Conservation (phyloP, 2,329 filamentous ascomycete species). For the Orbilia javanica region DNA sequence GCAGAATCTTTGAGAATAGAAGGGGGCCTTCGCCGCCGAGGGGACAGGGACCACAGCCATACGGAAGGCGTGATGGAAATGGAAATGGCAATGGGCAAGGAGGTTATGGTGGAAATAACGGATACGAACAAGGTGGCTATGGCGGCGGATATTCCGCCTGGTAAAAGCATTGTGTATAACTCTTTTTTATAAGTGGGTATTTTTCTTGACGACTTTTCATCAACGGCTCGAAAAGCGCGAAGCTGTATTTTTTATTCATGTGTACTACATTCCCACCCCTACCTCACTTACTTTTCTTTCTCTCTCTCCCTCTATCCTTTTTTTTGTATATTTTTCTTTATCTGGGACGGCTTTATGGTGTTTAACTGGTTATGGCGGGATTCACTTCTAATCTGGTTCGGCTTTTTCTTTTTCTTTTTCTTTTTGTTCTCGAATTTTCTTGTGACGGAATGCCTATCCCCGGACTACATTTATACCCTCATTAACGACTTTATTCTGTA, state of each 20-base stretch:
- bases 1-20: slow-evolving; percentile 41
- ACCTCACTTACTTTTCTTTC: background rate
- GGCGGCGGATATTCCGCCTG: slow-evolving; percentile 24
- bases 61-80: slow-evolving; percentile 22
- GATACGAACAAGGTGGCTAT: slow-evolving; percentile 34
- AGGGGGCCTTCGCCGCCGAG: slow-evolving; percentile 4
- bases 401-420: slow-evolving; percentile 3
- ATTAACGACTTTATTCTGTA: slow-evolving; percentile 45
- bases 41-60: background rate
- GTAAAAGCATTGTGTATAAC: slow-evolving; percentile 16
- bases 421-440: slow-evolving; percentile 26
- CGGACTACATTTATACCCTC: slow-evolving; percentile 43
- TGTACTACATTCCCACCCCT: background rate
- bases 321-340: slow-evolving; percentile 5
- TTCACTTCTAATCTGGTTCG: slow-evolving; percentile 11
- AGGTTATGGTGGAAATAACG: slow-evolving; percentile 24
- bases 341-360: slow-evolving; percentile 45
- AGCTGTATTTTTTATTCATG: background rate
- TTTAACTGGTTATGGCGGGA: slow-evolving; percentile 39
- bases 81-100: background rate
- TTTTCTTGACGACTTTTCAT: background rate
- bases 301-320: background rate
- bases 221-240: background rate
- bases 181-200: background rate
- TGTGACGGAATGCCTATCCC: slow-evolving; percentile 25